Base-by-base conservation (phyloP, 768 basidiomycete genomes). In the Suillus paluster region DNA sequence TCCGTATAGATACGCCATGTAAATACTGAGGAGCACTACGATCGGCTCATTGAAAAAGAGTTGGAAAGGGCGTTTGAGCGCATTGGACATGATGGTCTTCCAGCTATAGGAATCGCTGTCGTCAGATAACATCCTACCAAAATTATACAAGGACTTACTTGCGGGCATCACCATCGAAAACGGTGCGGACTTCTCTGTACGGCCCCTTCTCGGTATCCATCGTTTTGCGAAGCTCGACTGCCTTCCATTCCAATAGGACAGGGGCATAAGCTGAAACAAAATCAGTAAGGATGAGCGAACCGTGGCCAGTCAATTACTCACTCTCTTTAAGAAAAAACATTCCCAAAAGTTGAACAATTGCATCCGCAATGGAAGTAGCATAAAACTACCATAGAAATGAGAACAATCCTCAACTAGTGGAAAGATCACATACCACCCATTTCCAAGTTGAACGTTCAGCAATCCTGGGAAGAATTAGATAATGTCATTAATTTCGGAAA, bases 1-100 rank as follows among this genome's bases (percentile, higher is more conserved):
- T 7, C 88, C 91, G 61, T 88, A 94, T 14, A 89, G 70, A 64
- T 90, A 86, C 0, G 88, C 86, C 82, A 90, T 84, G 64, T 90
- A 92, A 0, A 86, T 4, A 0, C 87, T 86, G 15, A 92, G 74
- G 92, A 30, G 30, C 30, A 3, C 4, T 6, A 30, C 30, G 30
- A 30, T 30, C 30, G 30, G 30, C 30, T 30, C 90, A 5, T 68
- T 67, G 0, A 59, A 67, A 61, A 91, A 88, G 11, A 94, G 70
- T 4, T 74, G 67, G 75, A 94, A 90, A 0, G 94, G 93, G 21
- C 91, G 83, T 15, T 80, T 73, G 23, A 94, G 73, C 0, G 89
- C 81, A 60, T 77, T 83, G 1, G 63, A 53, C 60, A 94, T 75
- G 41, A 91, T 79, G 0, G 68, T 55, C 66, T 78, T 67, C 85